Evolutionary conservation across 441 rosid species (phyloP), one percentile per base, ranked within the genome.

Genomic region (Populus hybrid): DNA sequence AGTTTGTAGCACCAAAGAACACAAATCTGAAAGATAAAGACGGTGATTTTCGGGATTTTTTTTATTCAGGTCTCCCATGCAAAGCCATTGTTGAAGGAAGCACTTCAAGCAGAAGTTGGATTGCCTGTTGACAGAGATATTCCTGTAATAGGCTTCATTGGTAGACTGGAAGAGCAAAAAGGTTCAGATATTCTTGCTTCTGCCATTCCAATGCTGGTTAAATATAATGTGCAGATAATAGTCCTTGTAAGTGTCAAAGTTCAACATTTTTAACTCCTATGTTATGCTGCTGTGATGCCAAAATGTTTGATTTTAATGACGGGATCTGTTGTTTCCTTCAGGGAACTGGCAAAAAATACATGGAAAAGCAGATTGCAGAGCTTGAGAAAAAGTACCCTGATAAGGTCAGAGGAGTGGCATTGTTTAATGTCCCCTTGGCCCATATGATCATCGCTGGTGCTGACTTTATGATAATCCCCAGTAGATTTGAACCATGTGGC

Each of bases 401-500:
- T 68, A 93, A 88, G 46, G 91, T 89, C 7, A 87, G 85, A 78
- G 99, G 95, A 78, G 90, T 91, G 61, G 91, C 91, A 74, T 90
- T 90, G 70, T 95, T 95, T 85, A 93, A 90, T 66, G 89, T 83
- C 26, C 86, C 93, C 19, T 78, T 95, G 84, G 99, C 99, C 21
- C 99, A 95, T 79, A 88, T 84, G 98, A 93, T 95, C 77, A 91
- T 85, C 32, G 93, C 97, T 38, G 98, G 99, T 34, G 94, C 97
- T 72, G 98, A 93, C 79, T 95, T 86, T 81, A 86, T 95, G 82
- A 75, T 95, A 80, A 46, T 93, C 75, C 95, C 97, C 0, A 95
- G 99, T 75, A 86, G 99, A 84, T 95, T 95, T 69, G 99, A 95
- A 82, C 99, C 99, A 4, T 95, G 99, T 21, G 99, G 99, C 77